A percentile compares a stretch with the other conserved stretches of the same genome.
These are phyloP conservation scores for Gossypium laxum DNA, from an alignment of 441 rosid species.

Conservation along the genomic window DNA sequence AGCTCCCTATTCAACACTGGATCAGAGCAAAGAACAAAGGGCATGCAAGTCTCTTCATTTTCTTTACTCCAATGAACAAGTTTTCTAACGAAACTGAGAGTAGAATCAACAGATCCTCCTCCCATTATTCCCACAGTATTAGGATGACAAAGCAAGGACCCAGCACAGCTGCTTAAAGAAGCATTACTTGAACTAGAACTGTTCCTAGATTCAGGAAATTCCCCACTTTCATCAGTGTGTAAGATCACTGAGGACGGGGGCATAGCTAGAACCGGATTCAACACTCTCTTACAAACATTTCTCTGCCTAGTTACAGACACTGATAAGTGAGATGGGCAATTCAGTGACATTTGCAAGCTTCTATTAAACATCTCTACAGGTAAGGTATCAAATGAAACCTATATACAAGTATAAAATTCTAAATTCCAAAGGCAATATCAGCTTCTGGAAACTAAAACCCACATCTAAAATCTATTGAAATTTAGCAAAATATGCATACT, in stretches of 20 bases:
- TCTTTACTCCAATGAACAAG: constrained; percentile 42
- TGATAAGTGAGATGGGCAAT: constrained; percentile 27
- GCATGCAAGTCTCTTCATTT: constrained; percentile 35
- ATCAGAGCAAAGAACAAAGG: constrained; percentile 65
- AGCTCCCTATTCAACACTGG: constrained; percentile 50
- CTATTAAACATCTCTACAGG: constrained; percentile 24
- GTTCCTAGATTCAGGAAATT: constrained; percentile 31
- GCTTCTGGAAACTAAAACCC: constrained; percentile 9
- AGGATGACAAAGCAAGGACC: constrained; percentile 35
- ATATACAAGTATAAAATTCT: constrained; percentile 5
- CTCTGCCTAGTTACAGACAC: constrained; percentile 15
- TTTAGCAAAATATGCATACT: not conserved
- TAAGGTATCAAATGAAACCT: constrained; percentile 10
- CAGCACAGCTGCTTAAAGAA: constrained; percentile 18
- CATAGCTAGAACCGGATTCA: constrained; percentile 32
- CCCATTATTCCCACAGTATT: constrained; percentile 65
- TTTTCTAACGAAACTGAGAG: constrained; percentile 47
- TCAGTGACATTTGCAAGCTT: constrained; percentile 38
- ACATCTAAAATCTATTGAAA: not conserved
- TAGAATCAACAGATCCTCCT: constrained; percentile 45
- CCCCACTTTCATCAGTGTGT: constrained; percentile 41
- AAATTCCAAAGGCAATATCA: constrained; percentile 10
- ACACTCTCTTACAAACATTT: constrained; percentile 22
- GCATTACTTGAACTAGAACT: constrained; percentile 22
- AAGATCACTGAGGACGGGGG: constrained; percentile 39